A percentile compares a stretch with the other conserved stretches of the same genome.
phyloP scores from a whole-genome alignment of 306 rosid genomes.

The Vachellia pachyceras region DNA sequence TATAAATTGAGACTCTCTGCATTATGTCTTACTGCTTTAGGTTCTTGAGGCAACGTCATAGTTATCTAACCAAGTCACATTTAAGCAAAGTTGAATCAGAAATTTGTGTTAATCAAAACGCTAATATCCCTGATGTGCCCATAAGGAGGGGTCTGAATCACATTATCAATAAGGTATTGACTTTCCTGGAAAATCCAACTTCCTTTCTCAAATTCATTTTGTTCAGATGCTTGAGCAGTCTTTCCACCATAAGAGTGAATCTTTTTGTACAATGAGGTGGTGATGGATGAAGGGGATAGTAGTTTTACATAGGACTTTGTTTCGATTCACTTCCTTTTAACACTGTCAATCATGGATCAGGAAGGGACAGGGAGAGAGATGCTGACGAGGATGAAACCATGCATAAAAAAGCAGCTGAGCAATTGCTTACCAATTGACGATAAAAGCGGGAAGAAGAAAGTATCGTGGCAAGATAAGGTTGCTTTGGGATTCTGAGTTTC shows the following conservation, averaged over 20 bases:
- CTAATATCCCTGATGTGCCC: constrained; percentile 17
- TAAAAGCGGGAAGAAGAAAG: constrained; percentile 48
- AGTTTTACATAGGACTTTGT: not conserved
- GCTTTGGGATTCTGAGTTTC: constrained; percentile 41
- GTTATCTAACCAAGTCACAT: constrained; percentile 41
- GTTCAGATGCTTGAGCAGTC: not conserved
- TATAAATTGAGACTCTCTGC: constrained; percentile 9
- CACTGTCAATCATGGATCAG: constrained; percentile 33
- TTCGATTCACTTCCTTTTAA: constrained; percentile 6
- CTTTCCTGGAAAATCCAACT: constrained; percentile 23
- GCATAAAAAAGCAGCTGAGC: constrained; percentile 45
- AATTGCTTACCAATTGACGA: constrained; percentile 24
- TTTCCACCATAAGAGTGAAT: too few species aligned
- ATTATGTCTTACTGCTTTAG: constrained; percentile 43
- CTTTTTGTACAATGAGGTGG: too few species aligned
- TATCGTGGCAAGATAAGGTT: constrained; percentile 47
- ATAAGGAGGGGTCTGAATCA: constrained; percentile 30
- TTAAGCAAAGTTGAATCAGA: constrained; percentile 35
- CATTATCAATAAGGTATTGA: constrained; percentile 37
- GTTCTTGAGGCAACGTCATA: constrained; percentile 60
- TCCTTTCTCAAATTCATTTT: not conserved
- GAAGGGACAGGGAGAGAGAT: constrained; percentile 25
- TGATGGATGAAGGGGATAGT: too few species aligned
- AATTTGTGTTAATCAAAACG: constrained; percentile 24
- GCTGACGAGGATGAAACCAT: constrained; percentile 26